These are phyloP conservation scores for Syzygium syzygioides DNA, from an alignment of 441 rosid genomes.

Conservation along the genomic window DNA sequence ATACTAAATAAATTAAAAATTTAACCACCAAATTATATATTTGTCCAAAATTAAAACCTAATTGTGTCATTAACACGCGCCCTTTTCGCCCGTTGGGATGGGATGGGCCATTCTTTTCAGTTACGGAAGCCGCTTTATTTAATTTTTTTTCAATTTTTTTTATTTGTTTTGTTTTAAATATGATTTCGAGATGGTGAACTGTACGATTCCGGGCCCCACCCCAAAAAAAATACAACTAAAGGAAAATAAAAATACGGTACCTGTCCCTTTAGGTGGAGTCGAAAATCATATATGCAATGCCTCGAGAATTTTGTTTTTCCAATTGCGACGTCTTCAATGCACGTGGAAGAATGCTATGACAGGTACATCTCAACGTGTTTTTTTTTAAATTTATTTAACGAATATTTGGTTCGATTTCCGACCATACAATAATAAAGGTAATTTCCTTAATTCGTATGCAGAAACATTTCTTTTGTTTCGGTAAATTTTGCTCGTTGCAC, in stretches of 20 bases:
- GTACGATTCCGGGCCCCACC: not conserved
- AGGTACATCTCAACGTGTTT: not conserved
- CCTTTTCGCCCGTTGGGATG: not conserved
- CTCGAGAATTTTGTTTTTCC: not conserved
- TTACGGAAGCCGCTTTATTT: not conserved
- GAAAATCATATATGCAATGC: not conserved
- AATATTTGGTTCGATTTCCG: not conserved
- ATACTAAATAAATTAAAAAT: no score
- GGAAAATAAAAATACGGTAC: not conserved
- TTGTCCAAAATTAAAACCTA: no score
- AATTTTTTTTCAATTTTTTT: not conserved
- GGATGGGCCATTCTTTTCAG: not conserved
- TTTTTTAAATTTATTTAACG: not conserved
- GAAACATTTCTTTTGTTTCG: no score
- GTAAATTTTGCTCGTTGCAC: not conserved
- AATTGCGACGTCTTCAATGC: not conserved
- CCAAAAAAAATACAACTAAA: not conserved
- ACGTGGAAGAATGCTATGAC: not conserved
- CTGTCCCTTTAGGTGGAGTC: not conserved
- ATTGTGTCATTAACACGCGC: no score
- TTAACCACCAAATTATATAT: no score
- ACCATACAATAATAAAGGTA: not conserved
- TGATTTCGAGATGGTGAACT: not conserved
- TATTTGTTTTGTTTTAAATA: not conserved
- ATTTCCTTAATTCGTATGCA: not conserved